phyloP scores from a whole-genome alignment of 73 alveolate species.

The Paramecium tetraurelia region DNA sequence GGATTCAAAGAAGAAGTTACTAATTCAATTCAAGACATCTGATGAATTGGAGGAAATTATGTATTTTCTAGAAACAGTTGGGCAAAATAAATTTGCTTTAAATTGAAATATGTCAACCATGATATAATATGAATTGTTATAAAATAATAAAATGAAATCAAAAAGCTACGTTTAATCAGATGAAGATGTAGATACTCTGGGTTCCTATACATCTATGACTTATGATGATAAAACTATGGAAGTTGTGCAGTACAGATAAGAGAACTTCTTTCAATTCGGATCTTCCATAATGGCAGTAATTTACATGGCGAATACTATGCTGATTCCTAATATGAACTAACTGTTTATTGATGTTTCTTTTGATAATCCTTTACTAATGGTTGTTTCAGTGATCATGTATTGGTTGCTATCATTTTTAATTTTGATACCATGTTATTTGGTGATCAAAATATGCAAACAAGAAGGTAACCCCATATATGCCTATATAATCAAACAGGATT shows the following conservation, averaged over 20 bases:
- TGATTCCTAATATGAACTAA: constrained; percentile 31
- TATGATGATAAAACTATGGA: background rate
- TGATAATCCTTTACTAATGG: background rate
- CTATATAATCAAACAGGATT: background rate
- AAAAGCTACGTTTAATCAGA: background rate
- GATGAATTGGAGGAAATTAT: constrained; percentile 28
- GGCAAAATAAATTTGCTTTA: background rate
- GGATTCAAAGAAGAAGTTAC: constrained; percentile 36
- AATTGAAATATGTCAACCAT: background rate
- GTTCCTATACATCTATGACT: background rate
- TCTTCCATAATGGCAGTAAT: background rate
- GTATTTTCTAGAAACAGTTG: constrained; percentile 45
- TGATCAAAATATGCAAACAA: background rate
- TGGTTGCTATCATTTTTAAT: background rate
- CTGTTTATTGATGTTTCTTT: background rate
- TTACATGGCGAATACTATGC: constrained; percentile 50
- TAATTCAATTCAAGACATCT: background rate
- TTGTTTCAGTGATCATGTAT: background rate
- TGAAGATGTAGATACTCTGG: background rate
- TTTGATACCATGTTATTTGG: constrained; percentile 45
- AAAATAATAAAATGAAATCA: background rate
- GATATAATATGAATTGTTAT: background rate
- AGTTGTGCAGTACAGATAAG: background rate
- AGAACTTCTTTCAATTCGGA: background rate
- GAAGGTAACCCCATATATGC: constrained; percentile 40